Base-by-base conservation (phyloP, 768 basidiomycete genomes). In the Phlebiopsis gigantea region DNA sequence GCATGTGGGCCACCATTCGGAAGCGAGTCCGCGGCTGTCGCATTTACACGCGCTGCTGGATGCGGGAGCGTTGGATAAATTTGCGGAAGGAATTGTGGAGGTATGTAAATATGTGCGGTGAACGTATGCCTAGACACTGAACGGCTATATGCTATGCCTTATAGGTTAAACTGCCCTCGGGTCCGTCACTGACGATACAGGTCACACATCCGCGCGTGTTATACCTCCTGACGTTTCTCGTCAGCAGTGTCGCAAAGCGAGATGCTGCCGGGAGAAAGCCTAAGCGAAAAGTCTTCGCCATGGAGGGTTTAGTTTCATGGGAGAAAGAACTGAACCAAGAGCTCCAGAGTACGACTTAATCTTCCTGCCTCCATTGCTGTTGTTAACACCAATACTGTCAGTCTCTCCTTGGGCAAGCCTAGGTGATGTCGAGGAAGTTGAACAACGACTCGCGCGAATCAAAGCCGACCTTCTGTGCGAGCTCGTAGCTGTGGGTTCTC, bases 231-330 rank as follows among this genome's bases (percentile, higher is more conserved):
- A 83, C 81, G 0, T 90, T 85, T 66, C 78, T 90, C 4, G 71
- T 89, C 41, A 86, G 82, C 61, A 78, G 79, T 4, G 72, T 80
- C 1, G 79, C 85, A 0, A 88, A 89, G 62, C 80, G 87, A 14
- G 88, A 92, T 63, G 79, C 84, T 0, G 80, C 86, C 0, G 90
- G 88, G 41, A 76, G 87, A 24, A 85, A 81, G 53, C 89, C 90
- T 3, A 88, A 85, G 72, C 77, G 85, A 57, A 83, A 80, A 46
- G 72, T 87, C 0, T 92, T 90, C 70, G 83, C 87, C 0, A 68
- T 68, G 5, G 88, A 87, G 59, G 90, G 87, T 0, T 49, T 87
- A 6, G 66, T 72, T 21, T 68, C 78, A 21, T 72, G 78, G 57
- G 78, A 80, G 53, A 75, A 73, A 55, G 84, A 80, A 64, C 24